Base-by-base conservation (phyloP, 257 asterid genomes). In the Przewalskia tangutica region DNA sequence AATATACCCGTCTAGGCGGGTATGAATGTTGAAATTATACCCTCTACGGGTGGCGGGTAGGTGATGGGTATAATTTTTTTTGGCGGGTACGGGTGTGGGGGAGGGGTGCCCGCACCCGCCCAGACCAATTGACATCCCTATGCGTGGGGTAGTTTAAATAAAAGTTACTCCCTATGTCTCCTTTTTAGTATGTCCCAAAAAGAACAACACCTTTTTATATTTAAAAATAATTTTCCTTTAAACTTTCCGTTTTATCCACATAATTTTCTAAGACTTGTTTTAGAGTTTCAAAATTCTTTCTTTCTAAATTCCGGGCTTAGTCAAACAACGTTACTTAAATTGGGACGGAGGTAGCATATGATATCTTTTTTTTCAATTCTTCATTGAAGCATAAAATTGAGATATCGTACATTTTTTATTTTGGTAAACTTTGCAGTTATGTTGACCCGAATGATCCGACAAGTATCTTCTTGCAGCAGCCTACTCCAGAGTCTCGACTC, bases 381-480 rank as follows among this genome's bases (percentile, higher is more conserved):
- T 46, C 53, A 46, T 2, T 46, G 12, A 46, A 46, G 59, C 18
- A 14, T 4, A 14, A 14, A 53, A 1, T 53, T 13, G 6, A 55
- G 10, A 55, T 55, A 55, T 17, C 17, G 10, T 11, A 63, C 38
- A 4, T 23, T 63, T 0, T 4, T 27, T 63, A 11, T 73, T 20
- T 73, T 8, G 38, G 38, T 55, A 66, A 40, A 6, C 54, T 66
- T 77, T 89, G 92, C 94, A 95, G 98, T 46, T 95, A 95, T 34
- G 99, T 95, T 32, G 99, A 95, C 66, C 99, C 99, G 0, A 95
- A 90, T 64, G 97, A 95, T 81, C 97, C 99, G 11, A 94, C 99
- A 9, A 92, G 84, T 80, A 92, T 95, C 82, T 95, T 90, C 92
- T 87, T 95, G 91, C 99, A 95, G 90, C 98, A 95, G 89, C 97